Evolutionary conservation across 2,329 filamentous ascomycete genomes (phyloP).

Genomic region (Aspergillus neotritici): DNA sequence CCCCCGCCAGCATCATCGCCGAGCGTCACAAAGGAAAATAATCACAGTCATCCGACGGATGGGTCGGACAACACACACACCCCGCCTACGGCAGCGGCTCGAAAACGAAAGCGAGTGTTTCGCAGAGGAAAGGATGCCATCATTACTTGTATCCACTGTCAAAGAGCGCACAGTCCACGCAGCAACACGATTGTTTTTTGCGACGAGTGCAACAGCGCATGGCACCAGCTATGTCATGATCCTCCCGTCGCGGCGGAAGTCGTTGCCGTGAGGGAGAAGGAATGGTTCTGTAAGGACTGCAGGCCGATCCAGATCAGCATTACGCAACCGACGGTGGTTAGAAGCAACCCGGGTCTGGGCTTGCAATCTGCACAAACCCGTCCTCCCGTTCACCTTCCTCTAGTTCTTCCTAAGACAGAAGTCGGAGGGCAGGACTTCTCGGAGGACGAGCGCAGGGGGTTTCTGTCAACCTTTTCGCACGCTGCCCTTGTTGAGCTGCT

Average conservation of each 20-base stretch:
- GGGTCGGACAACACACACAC: slow-evolving; percentile 6
- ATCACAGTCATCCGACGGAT: slow-evolving; percentile 8
- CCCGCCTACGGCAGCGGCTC: slow-evolving; percentile 26
- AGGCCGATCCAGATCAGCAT: slow-evolving; percentile 44
- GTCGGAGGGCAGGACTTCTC: slow-evolving; percentile 27
- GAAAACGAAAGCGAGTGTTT: slow-evolving; percentile 53
- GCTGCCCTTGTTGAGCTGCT: slow-evolving; percentile 60
- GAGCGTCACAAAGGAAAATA: slow-evolving; percentile 13
- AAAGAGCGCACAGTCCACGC: slow-evolving; percentile 63
- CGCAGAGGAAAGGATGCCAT: slow-evolving; percentile 40
- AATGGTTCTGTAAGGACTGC: slow-evolving; percentile 68
- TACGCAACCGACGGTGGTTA: slow-evolving; percentile 34
- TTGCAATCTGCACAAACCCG: neutral
- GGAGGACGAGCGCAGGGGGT: slow-evolving; percentile 52
- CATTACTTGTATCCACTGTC: slow-evolving; percentile 64
- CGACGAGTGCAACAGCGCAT: slow-evolving; percentile 71
- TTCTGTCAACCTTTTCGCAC: slow-evolving; percentile 58
- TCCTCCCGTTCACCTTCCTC: slow-evolving; percentile 11
- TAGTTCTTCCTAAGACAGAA: slow-evolving; percentile 16
- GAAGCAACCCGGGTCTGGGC: slow-evolving; percentile 21
- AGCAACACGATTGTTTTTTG: slow-evolving; percentile 81
- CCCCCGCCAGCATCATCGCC: slow-evolving; percentile 38
- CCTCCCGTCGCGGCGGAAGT: slow-evolving; percentile 67
- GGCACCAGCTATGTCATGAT: slow-evolving; percentile 77
- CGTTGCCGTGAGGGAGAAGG: slow-evolving; percentile 59